Base-by-base conservation (phyloP, 2,329 filamentous ascomycete genomes). In the Botrytis paeoniae region DNA sequence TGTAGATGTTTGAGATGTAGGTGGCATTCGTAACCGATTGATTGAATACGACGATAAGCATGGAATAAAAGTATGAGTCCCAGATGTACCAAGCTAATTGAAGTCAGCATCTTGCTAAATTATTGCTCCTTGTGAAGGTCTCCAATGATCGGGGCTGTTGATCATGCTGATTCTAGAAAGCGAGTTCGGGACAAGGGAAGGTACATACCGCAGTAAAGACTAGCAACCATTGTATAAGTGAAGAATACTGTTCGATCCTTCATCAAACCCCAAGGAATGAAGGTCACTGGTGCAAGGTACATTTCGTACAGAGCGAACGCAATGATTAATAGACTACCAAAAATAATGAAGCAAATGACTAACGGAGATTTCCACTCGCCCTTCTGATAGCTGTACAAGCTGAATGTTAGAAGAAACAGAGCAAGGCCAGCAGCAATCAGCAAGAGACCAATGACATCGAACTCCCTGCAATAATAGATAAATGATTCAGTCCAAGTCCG, bases 201-300 rank as follows among this genome's bases (percentile, higher is more conserved):
- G 22, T 14, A 61, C 35, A 7, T 61, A 61, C 59, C 59, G 88
- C 32, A 85, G 85, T 25, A 88, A 85, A 75, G 85, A 84, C 76
- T 89, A 77, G 92, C 92, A 79, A 91, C 92, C 83, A 91, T 91
- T 80, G 92, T 91, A 74, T 89, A 88, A 39, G 90, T 90, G 16
- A 87, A 88, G 64, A 89, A 84, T 32, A 91, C 89, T 0, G 90
- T 92, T 45, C 85, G 84, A 73, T 90, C 87, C 75, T 85, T 88
- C 76, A 92, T 86, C 18, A 78, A 84, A 57, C 85, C 83, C n/a
- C 88, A 81, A 6, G 90, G 87, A 70, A 90, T 86, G 75, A 90
- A 85, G 0, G 88, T 87, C 60, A 85, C 84, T 1, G 87, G 87
- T 2, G 88, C 86, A 66, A 88, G 29, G n/a, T 57, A 77, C 79